Conservation (phyloP, 1,139 yeast genomes). For the Nematodospora anomalae region DNA sequence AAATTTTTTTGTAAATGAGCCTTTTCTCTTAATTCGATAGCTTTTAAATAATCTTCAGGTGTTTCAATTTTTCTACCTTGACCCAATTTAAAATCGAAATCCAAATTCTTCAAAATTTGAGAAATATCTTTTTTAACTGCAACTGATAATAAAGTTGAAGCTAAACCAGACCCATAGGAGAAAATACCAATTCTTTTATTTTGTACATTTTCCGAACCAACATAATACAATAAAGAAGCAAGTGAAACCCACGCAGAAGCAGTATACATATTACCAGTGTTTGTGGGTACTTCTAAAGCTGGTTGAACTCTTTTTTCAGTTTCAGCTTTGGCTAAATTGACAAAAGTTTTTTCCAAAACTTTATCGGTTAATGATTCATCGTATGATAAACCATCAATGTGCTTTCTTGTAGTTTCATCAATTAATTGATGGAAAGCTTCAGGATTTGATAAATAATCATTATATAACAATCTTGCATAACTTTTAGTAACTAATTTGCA, state of each 20-base stretch:
- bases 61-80: constrained; percentile 64
- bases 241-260: constrained; percentile 91
- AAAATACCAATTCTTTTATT: constrained; percentile 87
- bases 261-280: constrained; percentile 98
- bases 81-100: constrained; percentile 66
- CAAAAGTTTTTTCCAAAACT: constrained; percentile 79
- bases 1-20: constrained; percentile 80
- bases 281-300: constrained; percentile 84
- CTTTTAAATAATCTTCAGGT: constrained; percentile 80
- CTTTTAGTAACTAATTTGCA: constrained; percentile 94
- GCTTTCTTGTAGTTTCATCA: constrained; percentile 56
- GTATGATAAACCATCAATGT: constrained; percentile 61
- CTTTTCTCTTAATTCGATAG: constrained; percentile 82
- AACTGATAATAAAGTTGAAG: constrained; percentile 83
- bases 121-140: constrained; percentile 81
- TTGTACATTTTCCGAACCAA: constrained; percentile 71
- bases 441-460: constrained; percentile 78
- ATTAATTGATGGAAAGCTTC: constrained; percentile 50
- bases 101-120: constrained; percentile 60
- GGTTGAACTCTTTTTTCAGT: constrained; percentile 74
- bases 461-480: constrained; percentile 87
- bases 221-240: constrained; percentile 74
- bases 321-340: constrained; percentile 72
- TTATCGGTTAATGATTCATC: constrained; percentile 80
- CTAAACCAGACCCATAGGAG: constrained; percentile 98